phyloP scores from a whole-genome alignment of 2,329 filamentous ascomycete species.

The Alternaria conjuncta region DNA sequence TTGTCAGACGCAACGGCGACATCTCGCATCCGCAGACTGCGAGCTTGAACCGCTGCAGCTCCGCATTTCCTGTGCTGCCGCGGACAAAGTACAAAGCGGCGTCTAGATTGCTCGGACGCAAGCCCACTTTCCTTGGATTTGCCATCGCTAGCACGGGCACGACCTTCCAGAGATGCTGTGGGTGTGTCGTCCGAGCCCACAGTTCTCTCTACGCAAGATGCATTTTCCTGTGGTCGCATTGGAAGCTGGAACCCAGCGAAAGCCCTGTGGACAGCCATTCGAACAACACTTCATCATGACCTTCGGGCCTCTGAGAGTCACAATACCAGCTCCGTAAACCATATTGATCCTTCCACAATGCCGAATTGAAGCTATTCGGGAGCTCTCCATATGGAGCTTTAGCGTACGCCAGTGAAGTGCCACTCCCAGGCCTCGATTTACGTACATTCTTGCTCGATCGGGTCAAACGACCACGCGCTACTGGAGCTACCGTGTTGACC shows the following conservation, averaged over 20 bases:
- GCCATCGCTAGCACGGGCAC: not conserved
- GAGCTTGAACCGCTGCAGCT: slow-evolving; percentile 35
- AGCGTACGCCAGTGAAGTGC: slow-evolving; percentile 13
- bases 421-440: slow-evolving; percentile 24
- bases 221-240: not conserved
- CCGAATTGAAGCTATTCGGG: slow-evolving; percentile 20
- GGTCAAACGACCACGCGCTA: slow-evolving; percentile 17
- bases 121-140: slow-evolving; percentile 8
- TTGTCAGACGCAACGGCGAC: slow-evolving; percentile 30
- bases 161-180: not conserved
- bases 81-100: slow-evolving; percentile 10
- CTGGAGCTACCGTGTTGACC: slow-evolving; percentile 13
- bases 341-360: slow-evolving; percentile 10
- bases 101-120: slow-evolving; percentile 19
- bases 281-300: not conserved
- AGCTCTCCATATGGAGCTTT: slow-evolving; percentile 21
- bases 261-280: not conserved
- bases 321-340: not conserved
- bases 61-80: slow-evolving; percentile 19
- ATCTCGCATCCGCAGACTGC: slow-evolving; percentile 39
- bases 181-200: not conserved
- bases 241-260: not conserved
- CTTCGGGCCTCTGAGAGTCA: not conserved
- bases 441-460: slow-evolving; percentile 21
- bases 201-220: not conserved